phyloP scores from a whole-genome alignment of 140 eudicot genomes.

The Bidens hawaiensis region DNA sequence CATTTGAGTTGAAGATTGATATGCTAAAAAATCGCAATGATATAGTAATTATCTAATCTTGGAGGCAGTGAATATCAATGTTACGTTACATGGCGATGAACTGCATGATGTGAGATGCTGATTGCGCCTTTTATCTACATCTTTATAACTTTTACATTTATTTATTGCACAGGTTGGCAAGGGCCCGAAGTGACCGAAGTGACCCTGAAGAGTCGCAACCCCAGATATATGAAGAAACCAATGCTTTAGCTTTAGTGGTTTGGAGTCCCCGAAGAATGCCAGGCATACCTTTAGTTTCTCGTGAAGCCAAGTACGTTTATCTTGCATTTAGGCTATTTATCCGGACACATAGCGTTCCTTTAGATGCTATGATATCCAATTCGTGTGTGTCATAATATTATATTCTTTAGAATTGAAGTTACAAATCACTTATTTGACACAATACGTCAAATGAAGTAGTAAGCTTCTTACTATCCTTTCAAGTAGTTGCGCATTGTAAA shows the following conservation, averaged over 20 bases:
- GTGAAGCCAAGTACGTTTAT: slow-evolving; percentile 68
- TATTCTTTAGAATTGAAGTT: neutral
- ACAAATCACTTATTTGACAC: neutral
- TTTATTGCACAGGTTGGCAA: slow-evolving; percentile 33
- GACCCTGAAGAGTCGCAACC: slow-evolving; percentile 23
- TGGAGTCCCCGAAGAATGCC: slow-evolving; percentile 63
- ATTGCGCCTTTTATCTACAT: slow-evolving; percentile 11
- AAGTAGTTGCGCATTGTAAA: neutral
- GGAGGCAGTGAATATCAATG: no score
- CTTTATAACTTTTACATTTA: neutral
- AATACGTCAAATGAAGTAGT: neutral
- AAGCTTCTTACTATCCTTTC: neutral
- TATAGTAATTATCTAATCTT: no score
- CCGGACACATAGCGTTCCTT: neutral
- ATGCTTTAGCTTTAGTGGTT: slow-evolving; percentile 30
- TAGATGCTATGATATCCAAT: neutral
- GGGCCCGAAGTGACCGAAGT: slow-evolving; percentile 17
- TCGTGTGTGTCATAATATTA: neutral
- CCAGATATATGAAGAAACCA: slow-evolving; percentile 22
- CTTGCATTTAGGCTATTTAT: slow-evolving; percentile 12
- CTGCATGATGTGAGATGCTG: slow-evolving; percentile 7
- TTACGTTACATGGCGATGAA: neutral
- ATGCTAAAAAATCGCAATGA: no score
- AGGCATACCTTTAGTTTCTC: slow-evolving; percentile 86
- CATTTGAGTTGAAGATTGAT: no score